These are phyloP conservation scores for Symbiodinium natans DNA, from an alignment of 73 alveolate genomes.

Conservation along the genomic window DNA sequence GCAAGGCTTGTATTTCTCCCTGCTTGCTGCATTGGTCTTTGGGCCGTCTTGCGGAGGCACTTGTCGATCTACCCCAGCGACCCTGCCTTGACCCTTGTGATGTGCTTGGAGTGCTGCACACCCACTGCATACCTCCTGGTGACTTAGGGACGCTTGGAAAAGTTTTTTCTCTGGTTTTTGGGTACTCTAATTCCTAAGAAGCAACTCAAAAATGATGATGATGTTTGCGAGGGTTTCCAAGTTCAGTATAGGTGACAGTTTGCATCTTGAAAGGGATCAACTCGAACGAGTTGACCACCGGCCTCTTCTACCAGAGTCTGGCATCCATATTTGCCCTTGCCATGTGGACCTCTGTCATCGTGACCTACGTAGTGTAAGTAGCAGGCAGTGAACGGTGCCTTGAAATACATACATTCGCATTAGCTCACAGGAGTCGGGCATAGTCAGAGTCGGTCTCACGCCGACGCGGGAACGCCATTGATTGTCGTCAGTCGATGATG, in stretches of 20 bases:
- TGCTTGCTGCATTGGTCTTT: constrained; percentile 28
- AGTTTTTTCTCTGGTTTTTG: no score
- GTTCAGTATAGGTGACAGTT: constrained; percentile 37
- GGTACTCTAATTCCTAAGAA: no score
- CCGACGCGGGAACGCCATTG: no score
- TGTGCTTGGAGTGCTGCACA: constrained; percentile 50
- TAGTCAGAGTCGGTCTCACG: no score
- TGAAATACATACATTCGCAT: no score
- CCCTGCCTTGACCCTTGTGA: constrained; percentile 39
- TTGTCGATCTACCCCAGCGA: constrained; percentile 32
- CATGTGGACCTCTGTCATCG: constrained; percentile 36
- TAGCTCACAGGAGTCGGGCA: no score
- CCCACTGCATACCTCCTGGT: constrained; percentile 48
- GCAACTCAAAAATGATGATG: no score
- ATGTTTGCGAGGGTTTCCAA: no score
- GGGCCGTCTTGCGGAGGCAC: constrained; percentile 17
- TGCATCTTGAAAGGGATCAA: constrained; percentile 42
- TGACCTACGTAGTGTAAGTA: no score
- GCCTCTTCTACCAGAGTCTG: constrained; percentile 35
- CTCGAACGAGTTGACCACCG: neutral
- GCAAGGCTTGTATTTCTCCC: constrained; percentile 33
- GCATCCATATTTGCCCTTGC: constrained; percentile 20
- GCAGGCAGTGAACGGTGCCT: no score
- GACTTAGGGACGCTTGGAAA: neutral
- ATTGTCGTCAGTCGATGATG: no score